Evolutionary conservation across 2,329 filamentous ascomycete species (phyloP), one percentile per base, ranked within the genome.

Genomic region (Rutstroemia sydowiana): DNA sequence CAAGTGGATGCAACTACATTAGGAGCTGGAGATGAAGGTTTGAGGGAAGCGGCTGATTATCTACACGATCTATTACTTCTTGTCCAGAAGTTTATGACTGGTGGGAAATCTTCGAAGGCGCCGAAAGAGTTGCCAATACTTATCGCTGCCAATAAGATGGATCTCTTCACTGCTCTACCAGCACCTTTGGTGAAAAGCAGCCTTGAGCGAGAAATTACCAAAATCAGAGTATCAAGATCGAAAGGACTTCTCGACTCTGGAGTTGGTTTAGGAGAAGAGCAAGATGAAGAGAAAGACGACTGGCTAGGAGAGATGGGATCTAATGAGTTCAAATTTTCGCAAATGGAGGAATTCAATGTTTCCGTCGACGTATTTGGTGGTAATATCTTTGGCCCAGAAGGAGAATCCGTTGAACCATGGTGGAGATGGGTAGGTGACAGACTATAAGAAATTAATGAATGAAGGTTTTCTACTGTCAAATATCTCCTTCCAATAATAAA

Each of bases 131-230:
- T 93, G 8, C 83, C 87, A 0, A 77, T 98, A 7, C 76, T 98
- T 32, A 74, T 98, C 31, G 91, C 90, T 1, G 91, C 90, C 49
- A 98, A 97, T 71, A 98, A 98, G 76, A 79, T 90, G 66, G 93
- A 98, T 68, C 76, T 98, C 1, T 98, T 98, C 67, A 96, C 93
- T 0, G 89, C 92, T 7, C 72, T 96, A 47, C 93, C 93, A 0
- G 80, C 87, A 0, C 77, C 79, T 5, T 74, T 95, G 30, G 87
- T 96, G 54, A 85, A 81, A 68, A 76, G 76, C 48, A 81, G 79
- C 57, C 74, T 98, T 13, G 91, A 97, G 71, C 74, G 77, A 11
- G 92, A 96, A 68, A 81, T 97, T 55, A 81, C 84, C 23, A 81
- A 85, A 45, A 85, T 97, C 48, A 80, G 92, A 44, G 75, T 76